Percentiles rank a stretch among this genome's conserved stretches.
These are phyloP conservation scores for Citrus cavaleriei DNA, from an alignment of 345 rosid genomes.

Conservation along the genomic window DNA sequence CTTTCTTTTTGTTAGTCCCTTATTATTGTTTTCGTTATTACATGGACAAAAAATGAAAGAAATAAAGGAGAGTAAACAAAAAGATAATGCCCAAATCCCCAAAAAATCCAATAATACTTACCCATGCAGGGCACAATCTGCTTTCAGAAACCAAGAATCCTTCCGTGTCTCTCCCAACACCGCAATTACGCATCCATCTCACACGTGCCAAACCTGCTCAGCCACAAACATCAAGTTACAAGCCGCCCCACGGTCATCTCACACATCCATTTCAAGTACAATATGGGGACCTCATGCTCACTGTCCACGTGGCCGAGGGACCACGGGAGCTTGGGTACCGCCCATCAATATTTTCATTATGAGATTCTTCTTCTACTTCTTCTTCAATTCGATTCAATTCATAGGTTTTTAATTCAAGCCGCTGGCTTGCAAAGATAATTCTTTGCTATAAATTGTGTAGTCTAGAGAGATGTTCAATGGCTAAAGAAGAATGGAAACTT, in stretches of 20 bases:
- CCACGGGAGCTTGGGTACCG: too few relatives aligned
- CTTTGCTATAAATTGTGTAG: background rate
- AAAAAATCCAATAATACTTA: background rate
- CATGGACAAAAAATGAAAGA: background rate
- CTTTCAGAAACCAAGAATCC: constrained; percentile 60
- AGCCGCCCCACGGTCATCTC: constrained; percentile 9
- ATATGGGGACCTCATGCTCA: background rate
- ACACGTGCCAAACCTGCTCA: constrained; percentile 34
- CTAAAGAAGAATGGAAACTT: background rate
- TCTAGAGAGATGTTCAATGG: background rate
- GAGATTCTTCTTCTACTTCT: too few relatives aligned
- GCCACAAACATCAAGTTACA: constrained; percentile 31
- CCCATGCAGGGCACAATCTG: constrained; percentile 66
- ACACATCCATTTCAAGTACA: background rate
- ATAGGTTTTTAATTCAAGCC: too few relatives aligned
- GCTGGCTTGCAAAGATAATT: background rate
- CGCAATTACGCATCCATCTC: constrained; percentile 31
- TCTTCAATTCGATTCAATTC: too few relatives aligned
- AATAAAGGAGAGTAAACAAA: background rate
- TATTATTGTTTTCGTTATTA: background rate
- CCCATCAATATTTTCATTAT: too few relatives aligned
- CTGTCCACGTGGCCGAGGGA: too few relatives aligned
- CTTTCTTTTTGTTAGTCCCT: background rate
- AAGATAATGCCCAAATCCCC: background rate
- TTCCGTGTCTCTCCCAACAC: constrained; percentile 64